Evolutionary conservation across 2,329 filamentous ascomycete genomes (phyloP), one percentile per base, ranked within the genome.

Genomic region (Alternaria alternata): DNA sequence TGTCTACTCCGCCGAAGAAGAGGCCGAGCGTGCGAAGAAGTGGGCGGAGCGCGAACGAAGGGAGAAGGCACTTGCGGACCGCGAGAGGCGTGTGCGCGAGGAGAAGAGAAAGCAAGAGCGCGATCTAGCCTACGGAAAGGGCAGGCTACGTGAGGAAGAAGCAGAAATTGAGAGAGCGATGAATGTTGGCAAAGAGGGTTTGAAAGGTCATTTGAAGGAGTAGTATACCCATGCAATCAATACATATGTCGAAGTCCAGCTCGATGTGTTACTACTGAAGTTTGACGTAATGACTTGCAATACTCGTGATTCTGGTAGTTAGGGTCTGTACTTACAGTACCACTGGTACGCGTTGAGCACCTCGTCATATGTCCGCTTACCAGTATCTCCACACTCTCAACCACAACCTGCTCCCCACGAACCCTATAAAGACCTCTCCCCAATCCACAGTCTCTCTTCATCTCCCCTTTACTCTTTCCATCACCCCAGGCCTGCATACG

Each of bases 141-240:
- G 87, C 0, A 79, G 84, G 44, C 69, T 92, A 51, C 80, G 87
- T 36, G 89, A 91, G 58, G 88, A 89, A 65, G 89, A 92, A 78
- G 82, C 84, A 64, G 88, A 91, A 71, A 78, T 93, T 56, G 86
- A 91, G 71, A 81, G 83, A 63, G 91, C 90, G 1, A 90, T 92
- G 88, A 85, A 84, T 59, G 84, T 92, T 12, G 85, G 86, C 0
- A 91, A 89, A 76, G 86, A 84, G 61, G 90, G 89, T 0, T 63
- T 92, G 65, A 85, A 87, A 70, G 85, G 84, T 24, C 88, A 92
- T 73, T 71, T 91, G 57, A 67, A 64, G n/a, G 60, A 47, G 28
- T 67, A 62, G 46, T 49, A 60, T 65, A 57, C 49, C 57, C 54
- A 39, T 39, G n/a, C 7, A 11, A 20, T 20, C 2, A n/a, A 49